Base-by-base conservation (phyloP, 208 protist genomes). In the Endotrypanum monterogeii region DNA sequence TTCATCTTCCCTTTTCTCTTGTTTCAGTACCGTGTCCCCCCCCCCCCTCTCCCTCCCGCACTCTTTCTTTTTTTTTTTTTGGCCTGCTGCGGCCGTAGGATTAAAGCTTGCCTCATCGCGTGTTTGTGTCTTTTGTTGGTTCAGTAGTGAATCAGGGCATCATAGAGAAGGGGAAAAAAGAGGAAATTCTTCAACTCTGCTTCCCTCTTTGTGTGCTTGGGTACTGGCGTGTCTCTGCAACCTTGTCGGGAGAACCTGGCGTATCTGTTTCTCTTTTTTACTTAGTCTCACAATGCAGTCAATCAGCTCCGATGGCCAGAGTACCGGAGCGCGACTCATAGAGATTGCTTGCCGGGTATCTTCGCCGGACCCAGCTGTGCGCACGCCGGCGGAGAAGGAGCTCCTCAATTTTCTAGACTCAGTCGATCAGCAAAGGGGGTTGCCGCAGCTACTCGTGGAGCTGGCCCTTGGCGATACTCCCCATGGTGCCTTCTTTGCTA, bases 341-440 rank as follows among this genome's bases (percentile, higher is more conserved):
- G 67, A 78, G 44, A 57, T 89, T 25, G 88, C 89, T 14, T 55
- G 66, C 30, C 71, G 73, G n/a, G 86, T 86, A 16, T 58, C 74
- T 6, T 94, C 89, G 5, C 60, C 87, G 16, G 83, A 95, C 68
- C 71, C 78, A 4, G 69, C 71, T 7, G 82, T 88, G 35, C 80
- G 93, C 28, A 78, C 80, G 23, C 76, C 69, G 32, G 89, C 93
- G 50, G 89, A 95, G 78, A 30, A 62, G 56, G 74, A 83, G 60
- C 88, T 95, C 20, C 89, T 86, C 23, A 41, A 76, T 39, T 90
- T 84, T 63, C 86, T 94, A 75, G 73, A 92, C 73, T 60, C 68
- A 25, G 89, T 95, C 7, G 89, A 94, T 58, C 52, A 82, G 48
- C 86, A 97, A 62, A 72, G 66, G 39, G 93, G 93, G 3, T 93